These are phyloP conservation scores for Candida argentea DNA, from an alignment of 805 yeast species.

Conservation along the genomic window DNA sequence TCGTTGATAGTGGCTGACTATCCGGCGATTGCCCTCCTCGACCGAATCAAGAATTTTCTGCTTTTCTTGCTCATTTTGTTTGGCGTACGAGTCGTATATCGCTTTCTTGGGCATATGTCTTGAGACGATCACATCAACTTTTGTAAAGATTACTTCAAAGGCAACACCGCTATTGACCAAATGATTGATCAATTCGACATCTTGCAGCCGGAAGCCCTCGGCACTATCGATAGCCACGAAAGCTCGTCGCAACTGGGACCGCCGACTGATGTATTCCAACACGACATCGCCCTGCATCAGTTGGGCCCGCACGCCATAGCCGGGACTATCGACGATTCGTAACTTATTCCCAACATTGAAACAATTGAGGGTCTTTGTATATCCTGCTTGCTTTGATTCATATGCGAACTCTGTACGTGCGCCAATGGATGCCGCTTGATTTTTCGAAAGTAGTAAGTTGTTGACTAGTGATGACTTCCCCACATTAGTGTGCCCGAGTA, in stretches of 20 bases:
- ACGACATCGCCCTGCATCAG: constrained; percentile 61
- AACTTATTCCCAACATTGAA: constrained; percentile 56
- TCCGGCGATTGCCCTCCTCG: constrained; percentile 13
- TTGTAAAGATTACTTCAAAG: constrained; percentile 69
- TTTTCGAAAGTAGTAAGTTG: constrained; percentile 37
- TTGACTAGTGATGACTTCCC: constrained; percentile 79
- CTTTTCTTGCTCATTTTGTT: constrained; percentile 4
- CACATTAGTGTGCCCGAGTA: constrained; percentile 76
- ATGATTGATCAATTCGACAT: constrained; percentile 39
- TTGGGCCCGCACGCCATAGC: constrained; percentile 71
- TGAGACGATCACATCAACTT: constrained; percentile 47
- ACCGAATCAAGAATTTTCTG: not conserved
- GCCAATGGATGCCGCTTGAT: constrained; percentile 14
- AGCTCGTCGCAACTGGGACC: constrained; percentile 46
- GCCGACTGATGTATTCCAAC: constrained; percentile 45
- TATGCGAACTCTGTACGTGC: constrained; percentile 35
- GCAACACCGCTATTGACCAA: constrained; percentile 48
- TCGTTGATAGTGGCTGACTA: constrained; percentile 18
- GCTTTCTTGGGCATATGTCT: constrained; percentile 12
- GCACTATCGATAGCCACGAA: constrained; percentile 54
- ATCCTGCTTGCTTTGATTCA: constrained; percentile 47
- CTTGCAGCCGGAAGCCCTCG: constrained; percentile 51
- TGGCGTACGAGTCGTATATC: constrained; percentile 4
- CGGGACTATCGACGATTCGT: constrained; percentile 77
- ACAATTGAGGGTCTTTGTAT: constrained; percentile 57